These are phyloP conservation scores for Schoenoplectus triqueter DNA, from an alignment of 202 grass and related monocot genomes.

Conservation along the genomic window DNA sequence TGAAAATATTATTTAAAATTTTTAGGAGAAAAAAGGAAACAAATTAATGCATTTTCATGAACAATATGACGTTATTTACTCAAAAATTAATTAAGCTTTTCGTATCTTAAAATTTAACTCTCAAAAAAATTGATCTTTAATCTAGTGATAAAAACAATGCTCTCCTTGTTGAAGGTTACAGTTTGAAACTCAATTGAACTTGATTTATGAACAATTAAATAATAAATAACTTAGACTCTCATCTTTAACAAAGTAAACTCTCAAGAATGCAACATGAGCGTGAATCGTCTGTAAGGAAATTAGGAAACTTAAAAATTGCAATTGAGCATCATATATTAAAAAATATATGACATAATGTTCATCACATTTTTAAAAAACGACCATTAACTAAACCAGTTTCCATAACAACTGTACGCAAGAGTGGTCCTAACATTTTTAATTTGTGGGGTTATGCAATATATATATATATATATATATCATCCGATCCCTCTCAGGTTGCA, in stretches of 20 bases:
- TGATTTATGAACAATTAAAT: no score
- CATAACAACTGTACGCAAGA: background rate
- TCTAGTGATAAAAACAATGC: no score
- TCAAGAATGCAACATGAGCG: background rate
- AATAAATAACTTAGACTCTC: no score
- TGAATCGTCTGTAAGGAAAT: background rate
- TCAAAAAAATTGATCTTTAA: no score
- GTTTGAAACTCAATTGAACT: no score
- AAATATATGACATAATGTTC: background rate
- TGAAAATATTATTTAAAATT: background rate
- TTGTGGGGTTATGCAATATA: constrained; percentile 10
- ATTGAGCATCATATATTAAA: background rate
- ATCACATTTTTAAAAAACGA: background rate
- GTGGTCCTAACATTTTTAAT: constrained; percentile 20
- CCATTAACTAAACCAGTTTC: constrained; percentile 3
- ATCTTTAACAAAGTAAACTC: no score
- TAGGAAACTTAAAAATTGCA: constrained; percentile 8
- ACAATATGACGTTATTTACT: background rate
- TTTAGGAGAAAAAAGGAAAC: background rate
- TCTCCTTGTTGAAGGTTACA: no score
- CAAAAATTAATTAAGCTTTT: background rate
- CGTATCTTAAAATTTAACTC: background rate
- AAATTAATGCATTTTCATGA: background rate
- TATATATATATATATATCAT: constrained; percentile 16
- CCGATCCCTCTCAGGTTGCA: background rate